Conservation (phyloP, 257 asterid species). For the Ehretia macrophylla region DNA sequence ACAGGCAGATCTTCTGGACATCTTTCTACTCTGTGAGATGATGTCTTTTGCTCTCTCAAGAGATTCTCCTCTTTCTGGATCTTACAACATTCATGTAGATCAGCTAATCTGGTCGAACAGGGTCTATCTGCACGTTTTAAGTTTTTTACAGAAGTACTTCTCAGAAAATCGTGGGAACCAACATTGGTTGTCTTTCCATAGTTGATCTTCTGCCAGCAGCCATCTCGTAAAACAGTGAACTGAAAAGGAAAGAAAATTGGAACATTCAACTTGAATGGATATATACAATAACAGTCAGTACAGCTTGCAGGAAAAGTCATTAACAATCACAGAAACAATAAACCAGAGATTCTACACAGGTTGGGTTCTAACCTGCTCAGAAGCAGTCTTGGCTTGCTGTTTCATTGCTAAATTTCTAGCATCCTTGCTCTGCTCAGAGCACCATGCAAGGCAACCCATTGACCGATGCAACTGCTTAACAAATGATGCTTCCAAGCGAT, state of each 20-base stretch:
- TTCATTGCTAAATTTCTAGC: constrained; percentile 15
- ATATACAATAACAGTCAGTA: too few species aligned
- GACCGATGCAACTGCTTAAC: constrained; percentile 58
- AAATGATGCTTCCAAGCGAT: constrained; percentile 66
- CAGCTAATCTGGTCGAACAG: constrained; percentile 18
- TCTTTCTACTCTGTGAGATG: constrained; percentile 22
- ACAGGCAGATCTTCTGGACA: constrained; percentile 18
- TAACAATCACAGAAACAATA: too few species aligned
- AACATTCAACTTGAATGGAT: too few species aligned
- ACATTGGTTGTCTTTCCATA: constrained; percentile 29
- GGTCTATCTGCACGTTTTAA: constrained; percentile 12
- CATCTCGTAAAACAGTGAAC: constrained; percentile 27
- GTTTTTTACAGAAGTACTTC: constrained; percentile 16
- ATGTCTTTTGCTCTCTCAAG: constrained; percentile 21
- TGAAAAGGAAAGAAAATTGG: constrained; percentile 12
- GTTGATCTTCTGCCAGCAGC: constrained; percentile 28
- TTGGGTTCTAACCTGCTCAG: constrained; percentile 42
- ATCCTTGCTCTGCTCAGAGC: constrained; percentile 25
- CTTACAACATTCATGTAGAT: constrained; percentile 17
- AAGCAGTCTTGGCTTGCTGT: constrained; percentile 16
- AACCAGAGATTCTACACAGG: too few species aligned
- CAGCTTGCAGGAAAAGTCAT: too few species aligned
- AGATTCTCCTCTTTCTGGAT: constrained; percentile 17
- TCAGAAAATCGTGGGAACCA: constrained; percentile 24
- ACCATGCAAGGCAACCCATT: constrained; percentile 24